Base-by-base conservation (phyloP, 768 basidiomycete species). In the Amanita rimosa region DNA sequence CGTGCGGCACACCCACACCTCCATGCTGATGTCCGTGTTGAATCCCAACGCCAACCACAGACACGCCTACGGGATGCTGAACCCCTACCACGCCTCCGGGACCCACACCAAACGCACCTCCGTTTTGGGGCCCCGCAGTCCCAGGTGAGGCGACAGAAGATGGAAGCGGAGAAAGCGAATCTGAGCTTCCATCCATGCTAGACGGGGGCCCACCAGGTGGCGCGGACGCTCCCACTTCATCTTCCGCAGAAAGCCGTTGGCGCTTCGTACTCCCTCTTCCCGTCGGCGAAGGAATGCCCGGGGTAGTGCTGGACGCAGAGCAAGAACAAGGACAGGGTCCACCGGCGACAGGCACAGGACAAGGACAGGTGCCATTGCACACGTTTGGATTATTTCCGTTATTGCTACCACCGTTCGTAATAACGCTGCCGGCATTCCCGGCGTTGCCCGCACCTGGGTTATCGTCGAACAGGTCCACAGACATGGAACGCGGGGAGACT, bases 381-480 rank as follows among this genome's bases (percentile, higher is more conserved):
- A 22, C 29, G 24, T 29, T 33, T 10, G 6, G 31, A 22, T 22
- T 35, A 46, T 38, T 27, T 27, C 27, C 27, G 27, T 27, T 27
- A 27, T 1, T 46, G 11, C 16, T 19, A 11, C 29, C 16, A 29
- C 34, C 19, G 34, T 36, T 41, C 36, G 44, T 52, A 17, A 45
- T 43, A 3, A 38, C 51, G 27, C 52, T 52, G 39, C 47, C 38
- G 34, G 50, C 35, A 14, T 54, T 39, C 9, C 16, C 38, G 9
- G 21, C 17, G 19, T 13, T 39, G 21, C 38, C 16, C 16, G 44
- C n/a, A 3, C 26, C 17, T 29, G 27, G 24, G 26, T 60, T 54
- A 34, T 70, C 68, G 44, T 74, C 72, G 52, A 73, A 74, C 44
- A 73, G 50, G 31, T 73, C 72, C 68, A 74, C 70, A 3, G 62